Conservation (phyloP, 1,284 basidiomycete species). For the Gomphus bonarii region DNA sequence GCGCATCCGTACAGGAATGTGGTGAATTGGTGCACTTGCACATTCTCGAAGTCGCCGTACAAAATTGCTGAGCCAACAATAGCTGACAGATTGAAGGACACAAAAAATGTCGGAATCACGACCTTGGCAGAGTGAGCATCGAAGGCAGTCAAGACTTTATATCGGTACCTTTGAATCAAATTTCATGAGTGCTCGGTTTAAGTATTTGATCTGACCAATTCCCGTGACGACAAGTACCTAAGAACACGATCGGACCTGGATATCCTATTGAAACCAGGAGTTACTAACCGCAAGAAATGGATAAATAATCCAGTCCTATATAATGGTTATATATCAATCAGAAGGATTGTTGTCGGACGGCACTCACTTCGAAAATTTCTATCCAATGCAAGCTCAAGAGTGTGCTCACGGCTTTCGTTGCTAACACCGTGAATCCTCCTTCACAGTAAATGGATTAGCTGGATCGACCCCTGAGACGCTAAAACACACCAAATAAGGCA, state of each 20-base stretch:
- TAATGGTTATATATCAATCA: background rate
- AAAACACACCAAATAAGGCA: slow-evolving; percentile 64
- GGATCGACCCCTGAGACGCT: background rate
- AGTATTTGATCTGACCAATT: slow-evolving; percentile 81
- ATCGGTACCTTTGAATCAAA: slow-evolving; percentile 71
- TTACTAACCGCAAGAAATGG: slow-evolving; percentile 51
- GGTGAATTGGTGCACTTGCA: slow-evolving; percentile 72
- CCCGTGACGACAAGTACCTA: slow-evolving; percentile 74
- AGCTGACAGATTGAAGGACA: slow-evolving; percentile 78
- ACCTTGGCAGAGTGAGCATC: slow-evolving; percentile 33
- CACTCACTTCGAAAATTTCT: slow-evolving; percentile 43
- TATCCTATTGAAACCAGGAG: slow-evolving; percentile 16
- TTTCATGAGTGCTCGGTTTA: slow-evolving; percentile 83
- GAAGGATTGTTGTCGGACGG: background rate
- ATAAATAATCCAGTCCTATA: slow-evolving; percentile 63
- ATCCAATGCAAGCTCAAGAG: slow-evolving; percentile 71
- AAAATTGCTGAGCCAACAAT: slow-evolving; percentile 90
- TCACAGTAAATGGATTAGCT: slow-evolving; percentile 6
- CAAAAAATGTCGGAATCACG: slow-evolving; percentile 92
- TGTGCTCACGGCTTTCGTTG: slow-evolving; percentile 88
- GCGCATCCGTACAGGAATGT: slow-evolving; percentile 81
- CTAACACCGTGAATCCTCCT: slow-evolving; percentile 92
- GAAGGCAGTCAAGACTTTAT: background rate
- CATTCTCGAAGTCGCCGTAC: slow-evolving; percentile 84
- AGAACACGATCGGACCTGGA: slow-evolving; percentile 14